These are phyloP conservation scores for Thecaphora frezii DNA, from an alignment of 1,284 basidiomycete genomes.

Conservation along the genomic window DNA sequence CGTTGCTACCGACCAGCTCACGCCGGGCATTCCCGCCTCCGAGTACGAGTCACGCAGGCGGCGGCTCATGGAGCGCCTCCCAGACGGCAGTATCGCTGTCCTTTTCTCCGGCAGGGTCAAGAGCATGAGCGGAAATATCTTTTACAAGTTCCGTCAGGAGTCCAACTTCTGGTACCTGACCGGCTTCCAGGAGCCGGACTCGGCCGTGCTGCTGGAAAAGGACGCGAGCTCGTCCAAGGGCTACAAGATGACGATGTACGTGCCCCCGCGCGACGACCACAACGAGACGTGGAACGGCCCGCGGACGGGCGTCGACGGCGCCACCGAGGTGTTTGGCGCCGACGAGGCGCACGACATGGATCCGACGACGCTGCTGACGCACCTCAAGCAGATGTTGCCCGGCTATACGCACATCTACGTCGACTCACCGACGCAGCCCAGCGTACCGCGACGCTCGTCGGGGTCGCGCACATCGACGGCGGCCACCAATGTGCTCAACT, in stretches of 20 bases:
- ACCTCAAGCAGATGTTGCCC: constrained; percentile 43
- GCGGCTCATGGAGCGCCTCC: constrained; percentile 75
- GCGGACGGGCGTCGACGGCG: constrained; percentile 59
- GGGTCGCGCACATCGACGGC: constrained; percentile 9
- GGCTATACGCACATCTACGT: constrained; percentile 49
- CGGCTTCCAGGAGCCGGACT: constrained; percentile 90
- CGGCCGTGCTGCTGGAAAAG: constrained; percentile 69
- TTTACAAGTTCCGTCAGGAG: constrained; percentile 76
- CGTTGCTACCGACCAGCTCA: constrained; percentile 67
- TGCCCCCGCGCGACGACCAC: constrained; percentile 70
- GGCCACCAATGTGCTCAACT: constrained; percentile 46
- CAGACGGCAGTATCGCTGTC: constrained; percentile 76
- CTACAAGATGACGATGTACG: constrained; percentile 87
- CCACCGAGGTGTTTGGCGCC: constrained; percentile 52
- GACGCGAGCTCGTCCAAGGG: constrained; percentile 65
- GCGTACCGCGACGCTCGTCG: constrained; percentile 35
- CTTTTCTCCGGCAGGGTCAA: constrained; percentile 78
- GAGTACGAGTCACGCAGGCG: constrained; percentile 82
- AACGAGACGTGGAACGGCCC: constrained; percentile 93
- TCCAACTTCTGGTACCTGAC: constrained; percentile 57
- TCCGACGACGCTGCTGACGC: constrained; percentile 33
- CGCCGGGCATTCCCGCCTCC: constrained; percentile 75
- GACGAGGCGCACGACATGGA: constrained; percentile 51
- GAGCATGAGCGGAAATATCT: constrained; percentile 67
- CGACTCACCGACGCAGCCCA: constrained; percentile 44